Evolutionary conservation across 176 grass and related monocot genomes (phyloP), one percentile per base, ranked within the genome.

Genomic region (Miscanthus lutarioriparius): DNA sequence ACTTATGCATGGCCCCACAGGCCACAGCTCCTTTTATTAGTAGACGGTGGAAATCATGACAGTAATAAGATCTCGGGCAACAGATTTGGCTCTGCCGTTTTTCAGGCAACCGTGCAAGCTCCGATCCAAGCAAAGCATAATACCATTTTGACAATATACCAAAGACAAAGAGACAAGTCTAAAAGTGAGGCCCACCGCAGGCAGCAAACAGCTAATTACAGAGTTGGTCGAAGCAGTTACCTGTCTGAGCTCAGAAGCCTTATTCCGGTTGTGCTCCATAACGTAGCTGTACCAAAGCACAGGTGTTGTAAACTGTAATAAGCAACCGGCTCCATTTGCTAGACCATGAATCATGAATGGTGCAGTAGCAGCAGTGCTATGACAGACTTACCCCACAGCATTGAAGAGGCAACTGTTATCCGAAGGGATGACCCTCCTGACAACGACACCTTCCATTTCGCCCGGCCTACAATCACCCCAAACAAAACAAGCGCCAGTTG

Each of bases 321-420:
- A 88, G 35, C 39, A 86, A 25, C 8, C 3, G 1, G 1, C 10
- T 33, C n/a, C 32, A 85, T 76, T 40, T 47, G 7, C 2, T 25
- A 44, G 56, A 72, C 7, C 43, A 64, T 75, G 22, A 58, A 9
- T 9, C 0, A 10, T 16, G 3, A 53, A 61, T 22, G 47, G 2
- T 37, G 75, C n/a, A 73, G 30, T 40, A 83, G 74, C 1, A 26
- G 48, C 13, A 36, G 59, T 23, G 62, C 2, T 13, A 74, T 76
- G 70, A 56, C 6, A 67, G 67, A 37, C 36, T 49, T 27, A 68
- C 93, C 96, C 96, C 17, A 96, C 78, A 26, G 96, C 96, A 86
- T 96, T 99, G 86, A 99, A 99, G 76, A 99, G 93, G 66, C 96
- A 99, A 47, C 96, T 96, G 82, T 99, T 99, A 61, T 99, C 96